Evolutionary conservation across 345 rosid species (phyloP).

Genomic region (Acer yangbiense): DNA sequence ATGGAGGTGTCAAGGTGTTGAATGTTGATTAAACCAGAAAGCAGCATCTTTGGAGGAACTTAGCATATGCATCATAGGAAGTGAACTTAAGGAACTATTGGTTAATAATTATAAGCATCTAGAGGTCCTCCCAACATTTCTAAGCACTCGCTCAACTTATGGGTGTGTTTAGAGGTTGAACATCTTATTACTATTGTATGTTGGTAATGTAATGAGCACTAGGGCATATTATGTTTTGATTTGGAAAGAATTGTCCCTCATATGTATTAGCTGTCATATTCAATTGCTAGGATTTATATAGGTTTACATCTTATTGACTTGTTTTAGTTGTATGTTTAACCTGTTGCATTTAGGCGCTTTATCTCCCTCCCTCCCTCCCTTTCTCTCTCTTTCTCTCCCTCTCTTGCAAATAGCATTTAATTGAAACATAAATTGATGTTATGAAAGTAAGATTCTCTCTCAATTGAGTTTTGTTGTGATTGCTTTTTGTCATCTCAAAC

Average conservation of each 20-base stretch:
- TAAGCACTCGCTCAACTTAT: not conserved
- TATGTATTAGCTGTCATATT: not conserved
- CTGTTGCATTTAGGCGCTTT: not conserved
- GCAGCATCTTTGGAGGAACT: not conserved
- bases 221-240: not conserved
- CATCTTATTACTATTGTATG: not conserved
- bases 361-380: not conserved
- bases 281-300: not conserved
- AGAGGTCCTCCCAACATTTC: not conserved
- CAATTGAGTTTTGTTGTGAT: not conserved
- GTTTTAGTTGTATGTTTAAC: not conserved
- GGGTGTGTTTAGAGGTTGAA: not conserved
- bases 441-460: not conserved
- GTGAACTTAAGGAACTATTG: not conserved
- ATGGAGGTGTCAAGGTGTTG: not conserved
- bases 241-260: conserved; percentile 3
- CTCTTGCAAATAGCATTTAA: not conserved
- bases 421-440: not conserved
- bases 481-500: conserved; percentile 14
- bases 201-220: not conserved
- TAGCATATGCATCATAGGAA: not conserved
- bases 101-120: not conserved
- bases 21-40: not conserved
- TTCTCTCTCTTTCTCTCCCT: no score
- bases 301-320: not conserved